A percentile compares a stretch with the other conserved stretches of the same genome.
Conservation (phyloP, 371 early-diverging fungal genomes). For the Lichtheimia ornata region DNA sequence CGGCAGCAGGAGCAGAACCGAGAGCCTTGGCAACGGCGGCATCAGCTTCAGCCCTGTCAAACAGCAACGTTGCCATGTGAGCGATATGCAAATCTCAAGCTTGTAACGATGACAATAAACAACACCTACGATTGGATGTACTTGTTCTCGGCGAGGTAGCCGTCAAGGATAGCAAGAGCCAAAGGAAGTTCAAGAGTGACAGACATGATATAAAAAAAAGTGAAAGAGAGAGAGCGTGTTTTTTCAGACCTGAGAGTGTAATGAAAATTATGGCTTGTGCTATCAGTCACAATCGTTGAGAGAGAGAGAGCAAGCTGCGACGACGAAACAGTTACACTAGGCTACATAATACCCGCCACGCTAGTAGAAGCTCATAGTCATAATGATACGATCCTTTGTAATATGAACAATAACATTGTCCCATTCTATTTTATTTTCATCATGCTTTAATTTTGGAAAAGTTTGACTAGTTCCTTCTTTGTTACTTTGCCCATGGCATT, state of each 20-base stretch:
- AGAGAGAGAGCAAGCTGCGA: no score
- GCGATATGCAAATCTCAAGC: not conserved
- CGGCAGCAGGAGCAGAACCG: conserved; percentile 44
- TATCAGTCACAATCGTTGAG: no score
- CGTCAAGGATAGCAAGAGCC: conserved; percentile 70
- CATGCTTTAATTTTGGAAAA: no score
- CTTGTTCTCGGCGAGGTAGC: conserved; percentile 74
- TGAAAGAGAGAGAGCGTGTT: conserved; percentile 12
- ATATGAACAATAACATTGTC: no score
- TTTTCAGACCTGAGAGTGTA: no score
- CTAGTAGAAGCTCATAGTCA: no score
- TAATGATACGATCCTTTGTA: no score
- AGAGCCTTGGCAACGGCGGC: conserved; percentile 45
- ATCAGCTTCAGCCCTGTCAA: conserved; percentile 41
- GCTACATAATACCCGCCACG: no score
- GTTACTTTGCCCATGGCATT: conserved; percentile 92
- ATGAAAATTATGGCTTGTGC: no score
- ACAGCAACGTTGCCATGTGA: conserved; percentile 8
- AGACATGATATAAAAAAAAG: conserved; percentile 45
- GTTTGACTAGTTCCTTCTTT: conserved; percentile 64
- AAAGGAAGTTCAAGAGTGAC: conserved; percentile 62
- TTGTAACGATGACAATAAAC: not conserved
- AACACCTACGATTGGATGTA: conserved; percentile 65
- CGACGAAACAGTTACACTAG: no score
- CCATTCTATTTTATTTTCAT: no score